Conservation (phyloP, 371 early-diverging fungal species). For the Sporodiniella umbellata region DNA sequence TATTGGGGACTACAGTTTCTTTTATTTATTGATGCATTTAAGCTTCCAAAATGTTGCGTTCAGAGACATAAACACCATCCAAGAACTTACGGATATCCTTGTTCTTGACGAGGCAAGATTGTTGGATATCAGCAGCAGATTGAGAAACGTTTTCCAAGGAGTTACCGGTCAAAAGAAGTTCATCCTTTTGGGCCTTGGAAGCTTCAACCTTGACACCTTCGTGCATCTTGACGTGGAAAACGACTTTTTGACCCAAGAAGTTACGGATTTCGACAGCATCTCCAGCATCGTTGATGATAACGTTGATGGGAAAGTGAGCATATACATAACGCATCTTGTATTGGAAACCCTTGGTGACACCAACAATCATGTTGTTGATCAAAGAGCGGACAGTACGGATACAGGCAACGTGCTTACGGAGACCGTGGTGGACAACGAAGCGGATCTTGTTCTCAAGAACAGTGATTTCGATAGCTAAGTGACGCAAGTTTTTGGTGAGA, state of each 20-base stretch:
- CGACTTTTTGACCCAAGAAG: constrained; percentile 98
- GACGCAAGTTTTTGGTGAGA: constrained; percentile 82
- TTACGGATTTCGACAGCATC: constrained; percentile 95
- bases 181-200: constrained; percentile 93
- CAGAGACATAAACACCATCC: constrained; percentile 98
- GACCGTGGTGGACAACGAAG: constrained; percentile 96
- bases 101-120: constrained; percentile 73
- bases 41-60: constrained; percentile 49
- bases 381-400: constrained; percentile 97
- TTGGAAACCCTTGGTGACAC: constrained; percentile 98
- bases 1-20: background rate
- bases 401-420: constrained; percentile 96
- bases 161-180: constrained; percentile 94
- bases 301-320: constrained; percentile 99
- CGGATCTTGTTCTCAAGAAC: constrained; percentile 66
- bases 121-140: constrained; percentile 82
- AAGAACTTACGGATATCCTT: constrained; percentile 99
- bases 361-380: constrained; percentile 97
- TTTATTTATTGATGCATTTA: constrained; percentile 6
- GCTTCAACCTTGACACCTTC: constrained; percentile 86
- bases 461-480: constrained; percentile 90
- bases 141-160: constrained; percentile 97
- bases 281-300: constrained; percentile 82
- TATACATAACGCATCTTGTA: constrained; percentile 99
- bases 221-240: constrained; percentile 86